phyloP scores from a whole-genome alignment of 2,329 filamentous ascomycete species.

The Blastomyces parvus region DNA sequence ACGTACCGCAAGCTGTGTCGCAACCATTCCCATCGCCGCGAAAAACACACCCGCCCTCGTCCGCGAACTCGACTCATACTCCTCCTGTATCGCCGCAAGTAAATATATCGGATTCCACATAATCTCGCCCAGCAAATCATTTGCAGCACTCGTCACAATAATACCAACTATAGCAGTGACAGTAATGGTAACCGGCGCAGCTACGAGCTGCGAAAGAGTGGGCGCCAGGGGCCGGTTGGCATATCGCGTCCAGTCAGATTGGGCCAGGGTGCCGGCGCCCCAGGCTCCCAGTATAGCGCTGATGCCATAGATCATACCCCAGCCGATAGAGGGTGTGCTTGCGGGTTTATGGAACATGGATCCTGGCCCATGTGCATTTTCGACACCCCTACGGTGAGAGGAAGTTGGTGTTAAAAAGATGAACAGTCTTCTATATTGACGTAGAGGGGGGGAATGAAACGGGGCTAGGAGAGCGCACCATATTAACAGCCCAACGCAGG shows the following conservation, averaged over 20 bases:
- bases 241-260: conserved; percentile 23
- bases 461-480: conserved; percentile 12
- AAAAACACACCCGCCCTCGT: conserved; percentile 32
- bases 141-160: conserved; percentile 29
- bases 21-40: conserved; percentile 28
- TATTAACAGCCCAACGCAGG: conserved; percentile 18
- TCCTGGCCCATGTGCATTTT: conserved; percentile 17
- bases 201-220: conserved; percentile 20
- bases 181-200: conserved; percentile 30
- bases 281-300: conserved; percentile 21
- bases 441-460: too few relatives aligned
- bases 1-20: conserved; percentile 27
- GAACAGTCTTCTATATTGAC: not conserved
- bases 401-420: not conserved
- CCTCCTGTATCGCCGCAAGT: conserved; percentile 28
- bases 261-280: conserved; percentile 21
- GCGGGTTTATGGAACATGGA: conserved; percentile 17
- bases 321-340: conserved; percentile 14
- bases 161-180: conserved; percentile 31
- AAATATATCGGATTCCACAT: conserved; percentile 35
- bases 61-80: conserved; percentile 21
- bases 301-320: conserved; percentile 22
- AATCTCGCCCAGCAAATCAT: conserved; percentile 23
- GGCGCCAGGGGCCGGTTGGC: conserved; percentile 21
- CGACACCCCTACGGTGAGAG: conserved; percentile 13